phyloP scores from a whole-genome alignment of 805 yeast species.

The Yarrowia sp. region DNA sequence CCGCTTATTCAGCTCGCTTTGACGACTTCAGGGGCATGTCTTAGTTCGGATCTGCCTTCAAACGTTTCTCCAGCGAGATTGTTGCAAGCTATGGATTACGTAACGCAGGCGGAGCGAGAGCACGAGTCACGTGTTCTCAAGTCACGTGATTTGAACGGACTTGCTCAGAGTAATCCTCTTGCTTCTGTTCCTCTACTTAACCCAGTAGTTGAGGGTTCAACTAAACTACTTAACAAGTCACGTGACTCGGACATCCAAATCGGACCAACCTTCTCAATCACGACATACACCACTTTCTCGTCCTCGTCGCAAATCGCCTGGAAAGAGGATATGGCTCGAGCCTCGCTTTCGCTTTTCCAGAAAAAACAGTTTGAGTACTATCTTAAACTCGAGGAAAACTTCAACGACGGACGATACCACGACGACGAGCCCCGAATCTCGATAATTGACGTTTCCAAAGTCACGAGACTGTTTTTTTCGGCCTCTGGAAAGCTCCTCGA shows the following conservation, averaged over 20 bases:
- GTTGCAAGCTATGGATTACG: slow-evolving; percentile 56
- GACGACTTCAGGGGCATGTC: slow-evolving; percentile 64
- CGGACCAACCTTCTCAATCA: slow-evolving; percentile 61
- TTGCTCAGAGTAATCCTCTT: too few species aligned
- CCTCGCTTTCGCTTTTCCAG: slow-evolving; percentile 41
- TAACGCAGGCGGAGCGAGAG: slow-evolving; percentile 32
- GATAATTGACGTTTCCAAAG: slow-evolving; percentile 42
- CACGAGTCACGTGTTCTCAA: too few species aligned
- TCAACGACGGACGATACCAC: slow-evolving; percentile 72
- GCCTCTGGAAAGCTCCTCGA: slow-evolving; percentile 66
- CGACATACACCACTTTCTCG: slow-evolving; percentile 56
- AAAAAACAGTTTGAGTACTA: slow-evolving; percentile 43
- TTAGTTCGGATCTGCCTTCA: slow-evolving; percentile 50
- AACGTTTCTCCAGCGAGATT: slow-evolving; percentile 62
- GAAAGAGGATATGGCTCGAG: slow-evolving; percentile 69
- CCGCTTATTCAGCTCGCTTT: slow-evolving; percentile 66
- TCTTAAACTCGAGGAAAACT: slow-evolving; percentile 53
- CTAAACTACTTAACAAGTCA: too few species aligned
- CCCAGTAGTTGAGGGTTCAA: too few species aligned
- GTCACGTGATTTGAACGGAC: too few species aligned
- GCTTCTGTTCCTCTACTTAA: too few species aligned
- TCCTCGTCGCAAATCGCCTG: slow-evolving; percentile 54
- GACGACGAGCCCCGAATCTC: slow-evolving; percentile 49
- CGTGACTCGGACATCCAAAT: slow-evolving; percentile 44
- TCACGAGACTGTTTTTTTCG: slow-evolving; percentile 60